phyloP scores from a whole-genome alignment of 768 basidiomycete genomes.

The Pisolithus microcarpus region DNA sequence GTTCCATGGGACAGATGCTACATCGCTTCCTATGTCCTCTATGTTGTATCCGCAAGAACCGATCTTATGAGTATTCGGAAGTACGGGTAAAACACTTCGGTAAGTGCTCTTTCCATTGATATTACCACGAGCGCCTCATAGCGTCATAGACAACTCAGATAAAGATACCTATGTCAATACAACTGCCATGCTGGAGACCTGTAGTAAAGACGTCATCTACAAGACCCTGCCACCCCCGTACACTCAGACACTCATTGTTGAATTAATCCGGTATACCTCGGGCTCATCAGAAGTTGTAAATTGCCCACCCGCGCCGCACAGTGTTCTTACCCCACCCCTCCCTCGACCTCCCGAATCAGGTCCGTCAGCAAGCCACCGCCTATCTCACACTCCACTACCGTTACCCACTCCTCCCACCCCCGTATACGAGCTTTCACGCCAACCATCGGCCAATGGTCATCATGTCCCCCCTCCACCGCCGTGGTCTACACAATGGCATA shows the following conservation, averaged over 20 bases:
- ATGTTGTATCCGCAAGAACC: slow-evolving; percentile 70
- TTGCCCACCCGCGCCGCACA: slow-evolving; percentile 12
- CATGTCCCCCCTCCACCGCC: slow-evolving; percentile 30
- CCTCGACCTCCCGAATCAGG: slow-evolving; percentile 22
- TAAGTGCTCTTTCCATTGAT: slow-evolving; percentile 25
- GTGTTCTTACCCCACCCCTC: slow-evolving; percentile 10
- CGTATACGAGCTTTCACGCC: slow-evolving; percentile 26
- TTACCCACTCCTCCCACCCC: slow-evolving; percentile 29
- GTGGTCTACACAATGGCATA: slow-evolving; percentile 29
- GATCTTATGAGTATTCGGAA: slow-evolving; percentile 65
- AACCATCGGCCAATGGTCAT: slow-evolving; percentile 27
- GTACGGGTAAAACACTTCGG: slow-evolving; percentile 63
- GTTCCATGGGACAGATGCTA: slow-evolving; percentile 25
- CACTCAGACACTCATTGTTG: slow-evolving; percentile 64
- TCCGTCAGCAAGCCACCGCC: slow-evolving; percentile 23
- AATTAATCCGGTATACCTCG: slow-evolving; percentile 46
- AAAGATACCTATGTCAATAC: slow-evolving; percentile 63
- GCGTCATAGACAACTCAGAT: slow-evolving; percentile 36
- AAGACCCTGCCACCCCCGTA: slow-evolving; percentile 59
- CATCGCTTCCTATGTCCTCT: slow-evolving; percentile 63
- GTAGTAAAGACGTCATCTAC: slow-evolving; percentile 65
- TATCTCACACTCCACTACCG: slow-evolving; percentile 24
- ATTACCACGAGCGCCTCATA: slow-evolving; percentile 6
- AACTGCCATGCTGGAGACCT: slow-evolving; percentile 65
- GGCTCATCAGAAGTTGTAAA: slow-evolving; percentile 25